phyloP scores from a whole-genome alignment of 2,329 filamentous ascomycete species.

The Nothomitra cinnamomea region DNA sequence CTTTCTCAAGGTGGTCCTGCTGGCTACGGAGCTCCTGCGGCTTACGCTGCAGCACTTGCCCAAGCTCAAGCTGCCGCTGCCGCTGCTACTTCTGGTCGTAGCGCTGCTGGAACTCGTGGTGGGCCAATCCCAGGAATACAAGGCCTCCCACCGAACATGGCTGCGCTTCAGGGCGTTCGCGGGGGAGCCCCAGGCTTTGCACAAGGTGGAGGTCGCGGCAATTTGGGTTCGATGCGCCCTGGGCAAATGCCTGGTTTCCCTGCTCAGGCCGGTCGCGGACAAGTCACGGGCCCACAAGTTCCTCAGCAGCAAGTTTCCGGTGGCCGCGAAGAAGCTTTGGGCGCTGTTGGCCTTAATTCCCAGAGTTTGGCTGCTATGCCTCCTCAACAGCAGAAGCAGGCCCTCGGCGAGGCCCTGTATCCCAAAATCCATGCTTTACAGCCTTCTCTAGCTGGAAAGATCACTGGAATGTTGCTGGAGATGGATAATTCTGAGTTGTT shows the following conservation, averaged over 20 bases:
- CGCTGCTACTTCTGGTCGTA: slow-evolving; percentile 26
- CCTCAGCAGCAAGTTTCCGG: slow-evolving; percentile 16
- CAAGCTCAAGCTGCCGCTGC: slow-evolving; percentile 48
- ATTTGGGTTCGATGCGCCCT: slow-evolving; percentile 22
- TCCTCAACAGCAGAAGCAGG: slow-evolving; percentile 86
- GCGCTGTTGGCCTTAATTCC: slow-evolving; percentile 28
- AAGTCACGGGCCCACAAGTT: slow-evolving; percentile 13
- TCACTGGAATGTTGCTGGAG: slow-evolving; percentile 98
- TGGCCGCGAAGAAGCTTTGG: slow-evolving; percentile 11
- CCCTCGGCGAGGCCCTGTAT: slow-evolving; percentile 93
- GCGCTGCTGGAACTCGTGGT: slow-evolving; percentile 29
- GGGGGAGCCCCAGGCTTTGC: slow-evolving; percentile 20
- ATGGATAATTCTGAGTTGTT: slow-evolving; percentile 96
- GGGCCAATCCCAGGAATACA: slow-evolving; percentile 52
- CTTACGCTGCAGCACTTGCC: slow-evolving; percentile 62
- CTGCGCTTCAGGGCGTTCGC: slow-evolving; percentile 28
- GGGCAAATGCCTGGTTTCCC: slow-evolving; percentile 24
- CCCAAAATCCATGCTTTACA: slow-evolving; percentile 95
- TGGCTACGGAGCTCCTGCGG: slow-evolving; percentile 45
- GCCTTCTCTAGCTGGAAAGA: slow-evolving; percentile 93
- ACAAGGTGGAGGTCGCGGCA: slow-evolving; percentile 23
- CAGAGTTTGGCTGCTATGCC: slow-evolving; percentile 34
- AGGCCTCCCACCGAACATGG: slow-evolving; percentile 53
- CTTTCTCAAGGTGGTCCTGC: slow-evolving; percentile 39
- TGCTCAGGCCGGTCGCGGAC: slow-evolving; percentile 24